phyloP scores from a whole-genome alignment of 208 protist genomes.

The Trypanosoma grayi region DNA sequence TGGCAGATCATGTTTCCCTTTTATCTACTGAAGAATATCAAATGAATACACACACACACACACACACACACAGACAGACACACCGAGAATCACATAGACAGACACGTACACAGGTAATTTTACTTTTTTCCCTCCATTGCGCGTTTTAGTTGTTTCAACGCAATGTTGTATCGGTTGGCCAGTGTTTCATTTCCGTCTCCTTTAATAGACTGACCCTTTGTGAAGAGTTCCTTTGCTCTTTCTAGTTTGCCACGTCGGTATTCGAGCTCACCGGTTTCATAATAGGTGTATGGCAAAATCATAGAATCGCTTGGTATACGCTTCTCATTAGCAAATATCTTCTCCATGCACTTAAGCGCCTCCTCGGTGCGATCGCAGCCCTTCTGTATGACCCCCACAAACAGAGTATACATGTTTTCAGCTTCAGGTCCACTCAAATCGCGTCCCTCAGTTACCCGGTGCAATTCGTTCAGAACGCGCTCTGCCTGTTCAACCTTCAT shows the following conservation, averaged over 20 bases:
- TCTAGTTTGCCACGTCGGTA: conserved; percentile 71
- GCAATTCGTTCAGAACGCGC: conserved; percentile 63
- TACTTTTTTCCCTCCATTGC: conserved; percentile 33
- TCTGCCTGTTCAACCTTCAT: conserved; percentile 82
- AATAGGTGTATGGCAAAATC: conserved; percentile 87
- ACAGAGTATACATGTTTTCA: conserved; percentile 81
- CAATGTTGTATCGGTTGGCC: conserved; percentile 83
- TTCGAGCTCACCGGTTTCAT: conserved; percentile 85
- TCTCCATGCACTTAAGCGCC: conserved; percentile 54
- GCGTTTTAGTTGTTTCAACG: conserved; percentile 84
- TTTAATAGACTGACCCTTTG: conserved; percentile 74
- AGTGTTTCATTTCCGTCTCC: conserved; percentile 90
- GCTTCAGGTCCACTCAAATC: conserved; percentile 71
- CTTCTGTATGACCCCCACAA: conserved; percentile 89
- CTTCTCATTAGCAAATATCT: conserved; percentile 81
- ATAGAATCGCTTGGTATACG: conserved; percentile 80
- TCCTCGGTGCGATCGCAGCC: conserved; percentile 64
- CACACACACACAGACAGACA: conserved; percentile 4
- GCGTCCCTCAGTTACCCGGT: conserved; percentile 55
- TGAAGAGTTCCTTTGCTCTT: conserved; percentile 76
- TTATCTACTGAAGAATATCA: not conserved
- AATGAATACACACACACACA: conserved; percentile 6
- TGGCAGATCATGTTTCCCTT: not conserved
- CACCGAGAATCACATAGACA: conserved; percentile 7
- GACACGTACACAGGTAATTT: conserved; percentile 8